A percentile compares a stretch with the other conserved stretches of the same genome.
These are phyloP conservation scores for Gossypium raimondii DNA, from an alignment of 345 rosid genomes.

Conservation along the genomic window DNA sequence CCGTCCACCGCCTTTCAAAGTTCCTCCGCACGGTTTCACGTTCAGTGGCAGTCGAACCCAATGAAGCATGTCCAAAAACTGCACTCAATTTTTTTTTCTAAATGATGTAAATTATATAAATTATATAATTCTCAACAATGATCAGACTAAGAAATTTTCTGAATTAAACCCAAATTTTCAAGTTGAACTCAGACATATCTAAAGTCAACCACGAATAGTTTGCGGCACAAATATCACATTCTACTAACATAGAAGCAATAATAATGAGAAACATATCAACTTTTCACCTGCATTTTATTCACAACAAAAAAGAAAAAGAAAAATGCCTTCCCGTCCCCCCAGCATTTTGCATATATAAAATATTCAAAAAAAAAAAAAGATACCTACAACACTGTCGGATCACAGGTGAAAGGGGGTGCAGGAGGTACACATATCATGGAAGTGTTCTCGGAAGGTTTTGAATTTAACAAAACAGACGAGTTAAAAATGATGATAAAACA, in stretches of 20 bases:
- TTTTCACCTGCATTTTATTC: conserved; percentile 6
- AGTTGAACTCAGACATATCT: too few relatives aligned
- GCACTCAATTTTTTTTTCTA: too few relatives aligned
- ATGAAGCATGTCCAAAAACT: conserved; percentile 24
- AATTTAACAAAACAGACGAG: conserved; percentile 10
- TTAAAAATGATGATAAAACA: background rate
- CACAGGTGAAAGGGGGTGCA: conserved; percentile 42
- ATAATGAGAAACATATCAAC: background rate
- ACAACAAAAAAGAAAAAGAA: conserved; percentile 26
- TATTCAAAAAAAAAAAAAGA: conserved; percentile 20
- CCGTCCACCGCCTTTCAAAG: conserved; percentile 33
- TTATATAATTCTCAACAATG: too few relatives aligned
- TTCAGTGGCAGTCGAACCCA: conserved; percentile 54
- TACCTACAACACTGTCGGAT: conserved; percentile 24
- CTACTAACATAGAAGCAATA: background rate
- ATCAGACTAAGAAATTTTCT: too few relatives aligned
- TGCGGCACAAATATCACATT: too few relatives aligned
- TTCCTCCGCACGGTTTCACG: conserved; percentile 59
- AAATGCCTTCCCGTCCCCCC: conserved; percentile 33
- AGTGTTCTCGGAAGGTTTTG: conserved; percentile 19
- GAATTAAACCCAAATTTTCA: too few relatives aligned
- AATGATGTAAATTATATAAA: too few relatives aligned
- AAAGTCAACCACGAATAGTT: too few relatives aligned
- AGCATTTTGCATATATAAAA: conserved; percentile 13
- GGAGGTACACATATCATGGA: conserved; percentile 17